A percentile compares a stretch with the other conserved stretches of the same genome.
These are phyloP conservation scores for Bruguiera hainesii DNA, from an alignment of 441 rosid species.

Conservation along the genomic window DNA sequence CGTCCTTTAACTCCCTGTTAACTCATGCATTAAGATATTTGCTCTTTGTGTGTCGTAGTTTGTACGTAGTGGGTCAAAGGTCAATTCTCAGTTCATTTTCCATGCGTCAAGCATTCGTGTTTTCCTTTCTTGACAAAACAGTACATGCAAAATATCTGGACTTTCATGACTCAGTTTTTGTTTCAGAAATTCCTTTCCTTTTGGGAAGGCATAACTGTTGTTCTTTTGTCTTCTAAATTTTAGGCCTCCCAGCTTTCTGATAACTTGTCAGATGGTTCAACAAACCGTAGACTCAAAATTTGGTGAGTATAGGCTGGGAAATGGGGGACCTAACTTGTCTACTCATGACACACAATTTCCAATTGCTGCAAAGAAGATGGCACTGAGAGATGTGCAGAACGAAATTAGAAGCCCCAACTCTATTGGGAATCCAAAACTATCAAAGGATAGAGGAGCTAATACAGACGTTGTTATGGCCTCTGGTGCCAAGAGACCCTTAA, in stretches of 20 bases:
- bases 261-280: constrained; percentile 45
- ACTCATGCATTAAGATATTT: too few relatives aligned
- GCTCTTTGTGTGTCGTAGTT: too few relatives aligned
- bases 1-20: too few relatives aligned
- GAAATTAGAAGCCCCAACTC: constrained; percentile 46
- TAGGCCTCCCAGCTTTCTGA: constrained; percentile 9
- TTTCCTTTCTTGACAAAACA: too few relatives aligned
- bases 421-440: constrained; percentile 31
- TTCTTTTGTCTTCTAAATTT: neutral
- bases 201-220: constrained; percentile 7
- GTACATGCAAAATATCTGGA: too few relatives aligned
- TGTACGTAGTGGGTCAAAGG: too few relatives aligned
- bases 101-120: too few relatives aligned
- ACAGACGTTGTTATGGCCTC: constrained; percentile 42
- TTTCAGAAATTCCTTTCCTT: neutral
- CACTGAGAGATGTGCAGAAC: constrained; percentile 59
- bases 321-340: constrained; percentile 35
- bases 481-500: constrained; percentile 46
- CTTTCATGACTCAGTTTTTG: neutral
- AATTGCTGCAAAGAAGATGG: constrained; percentile 48
- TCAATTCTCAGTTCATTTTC: too few relatives aligned
- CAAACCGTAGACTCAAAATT: constrained; percentile 46
- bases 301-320: constrained; percentile 35
- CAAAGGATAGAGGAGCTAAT: constrained; percentile 35
- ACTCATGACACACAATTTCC: constrained; percentile 35